A percentile compares a stretch with the other conserved stretches of the same genome.
Conservation (phyloP, 805 yeast genomes). For the Metschnikowia rubicola region DNA sequence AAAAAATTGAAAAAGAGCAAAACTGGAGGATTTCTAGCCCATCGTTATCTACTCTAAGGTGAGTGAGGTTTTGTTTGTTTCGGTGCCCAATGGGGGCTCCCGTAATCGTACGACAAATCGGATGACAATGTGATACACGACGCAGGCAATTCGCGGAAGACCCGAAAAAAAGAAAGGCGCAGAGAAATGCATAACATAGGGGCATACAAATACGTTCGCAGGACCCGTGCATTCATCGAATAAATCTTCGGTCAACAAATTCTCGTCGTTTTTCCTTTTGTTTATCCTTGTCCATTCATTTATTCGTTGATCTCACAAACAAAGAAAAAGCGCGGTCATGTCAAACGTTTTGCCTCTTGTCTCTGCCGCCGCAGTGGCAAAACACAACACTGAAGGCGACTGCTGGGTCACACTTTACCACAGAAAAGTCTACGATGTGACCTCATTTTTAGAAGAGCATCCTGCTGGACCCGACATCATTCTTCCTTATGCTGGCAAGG, state of each 20-base stretch:
- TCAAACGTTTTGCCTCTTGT: conserved; percentile 51
- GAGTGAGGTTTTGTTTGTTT: too few relatives aligned
- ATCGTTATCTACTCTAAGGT: too few relatives aligned
- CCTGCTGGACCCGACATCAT: conserved; percentile 66
- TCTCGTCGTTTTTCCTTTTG: neutral
- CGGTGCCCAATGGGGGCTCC: too few relatives aligned
- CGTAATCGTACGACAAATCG: conserved; percentile 1
- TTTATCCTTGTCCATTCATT: neutral
- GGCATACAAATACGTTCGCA: neutral
- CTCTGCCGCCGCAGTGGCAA: conserved; percentile 48
- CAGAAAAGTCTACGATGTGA: conserved; percentile 82
- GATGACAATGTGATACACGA: conserved; percentile 4
- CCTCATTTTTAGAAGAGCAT: conserved; percentile 67
- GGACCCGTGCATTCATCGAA: neutral
- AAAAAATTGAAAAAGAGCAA: too few relatives aligned
- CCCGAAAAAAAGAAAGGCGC: neutral
- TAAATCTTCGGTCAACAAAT: too few relatives aligned
- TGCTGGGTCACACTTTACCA: conserved; percentile 81
- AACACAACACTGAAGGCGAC: conserved; percentile 51
- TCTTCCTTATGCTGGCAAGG: conserved; percentile 56
- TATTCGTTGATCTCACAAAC: neutral
- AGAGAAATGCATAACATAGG: neutral
- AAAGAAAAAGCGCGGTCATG: neutral
- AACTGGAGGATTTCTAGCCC: too few relatives aligned
- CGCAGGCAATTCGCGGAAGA: conserved; percentile 6